A percentile compares a stretch with the other conserved stretches of the same genome.
These are phyloP conservation scores for Elymus sibiricus DNA, from an alignment of 176 grass and related monocot genomes.

Conservation along the genomic window DNA sequence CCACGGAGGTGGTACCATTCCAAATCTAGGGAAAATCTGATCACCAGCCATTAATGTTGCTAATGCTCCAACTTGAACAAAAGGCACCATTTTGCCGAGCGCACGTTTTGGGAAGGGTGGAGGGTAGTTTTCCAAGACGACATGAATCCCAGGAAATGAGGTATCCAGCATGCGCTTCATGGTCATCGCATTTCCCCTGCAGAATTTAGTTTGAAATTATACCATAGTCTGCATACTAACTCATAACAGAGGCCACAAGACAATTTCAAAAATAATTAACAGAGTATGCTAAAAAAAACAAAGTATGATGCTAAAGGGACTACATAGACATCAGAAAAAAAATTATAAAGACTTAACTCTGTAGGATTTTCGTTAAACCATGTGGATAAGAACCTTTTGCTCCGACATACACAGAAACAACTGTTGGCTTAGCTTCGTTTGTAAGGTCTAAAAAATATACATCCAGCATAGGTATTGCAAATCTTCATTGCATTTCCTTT, in stretches of 20 bases:
- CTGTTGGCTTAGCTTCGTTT: not conserved
- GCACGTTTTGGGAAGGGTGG: conserved; percentile 76
- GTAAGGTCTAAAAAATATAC: not conserved
- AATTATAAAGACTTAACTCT: not conserved
- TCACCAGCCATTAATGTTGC: conserved; percentile 82
- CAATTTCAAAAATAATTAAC: not conserved
- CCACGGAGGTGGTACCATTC: conserved; percentile 87
- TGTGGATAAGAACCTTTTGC: conserved; percentile 9
- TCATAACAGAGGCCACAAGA: not conserved
- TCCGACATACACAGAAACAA: not conserved
- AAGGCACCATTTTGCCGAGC: conserved; percentile 78
- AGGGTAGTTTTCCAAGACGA: conserved; percentile 88
- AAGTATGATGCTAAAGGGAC: not conserved
- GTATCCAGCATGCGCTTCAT: conserved; percentile 81
- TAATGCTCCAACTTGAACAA: conserved; percentile 87
- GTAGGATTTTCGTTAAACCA: conserved; percentile 14
- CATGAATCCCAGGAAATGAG: conserved; percentile 80
- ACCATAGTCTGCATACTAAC: not conserved
- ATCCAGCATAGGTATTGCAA: not conserved
- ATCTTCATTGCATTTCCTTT: not conserved
- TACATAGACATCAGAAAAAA: not conserved
- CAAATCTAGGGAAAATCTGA: conserved; percentile 94
- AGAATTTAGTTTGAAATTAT: conserved; percentile 29
- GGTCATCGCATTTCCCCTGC: conserved; percentile 89
- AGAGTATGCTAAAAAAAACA: not conserved